Evolutionary conservation across 1,139 yeast genomes (phyloP), one percentile per base, ranked within the genome.

Genomic region (Kodamaea fungicola): DNA sequence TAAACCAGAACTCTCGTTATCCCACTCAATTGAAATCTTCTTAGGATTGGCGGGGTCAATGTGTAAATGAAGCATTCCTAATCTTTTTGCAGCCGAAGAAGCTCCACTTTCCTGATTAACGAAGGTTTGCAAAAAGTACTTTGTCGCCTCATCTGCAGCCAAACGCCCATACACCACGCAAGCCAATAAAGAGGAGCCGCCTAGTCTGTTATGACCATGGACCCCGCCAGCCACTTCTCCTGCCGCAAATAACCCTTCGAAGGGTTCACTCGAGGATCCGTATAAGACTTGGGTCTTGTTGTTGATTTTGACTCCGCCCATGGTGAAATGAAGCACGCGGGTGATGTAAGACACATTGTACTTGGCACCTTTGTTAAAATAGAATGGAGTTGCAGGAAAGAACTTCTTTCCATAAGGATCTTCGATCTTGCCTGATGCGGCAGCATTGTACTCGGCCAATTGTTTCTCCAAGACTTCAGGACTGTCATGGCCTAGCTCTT

Each of bases 221-320:
- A 85, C 82, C 35, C 92, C 94, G 21, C 94, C 94, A 10, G 88
- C 84, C 12, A 83, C 76, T 56, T 85, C 94, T 23, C 94, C 95
- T 21, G 85, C 84, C 2, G 92, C 92, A 54, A 70, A 84, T 25
- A 83, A 61, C 2, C 88, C 90, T 27, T 61, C 64, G 45, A 82
- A 76, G 2, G 78, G 69, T 6, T 50, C 51, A 1, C 45, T 46
- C n/a, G 64, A 64, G 8, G 58, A 54, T 25, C 62, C 59, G 37
- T 67, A 62, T 34, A 82, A 46, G 2, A 83, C 87, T 49, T 80
- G 74, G 0, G 83, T 64, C 34, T 69, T 60, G 32, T 69, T 74
- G 52, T 83, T 77, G 51, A 83, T 81, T 54, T 77, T 77, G 25
- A 83, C 81, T 31, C 95, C 95, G 26, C 95, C 95, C 89, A 85